phyloP scores from a whole-genome alignment of 305 asterid genomes.

The Fraxinus floribunda region DNA sequence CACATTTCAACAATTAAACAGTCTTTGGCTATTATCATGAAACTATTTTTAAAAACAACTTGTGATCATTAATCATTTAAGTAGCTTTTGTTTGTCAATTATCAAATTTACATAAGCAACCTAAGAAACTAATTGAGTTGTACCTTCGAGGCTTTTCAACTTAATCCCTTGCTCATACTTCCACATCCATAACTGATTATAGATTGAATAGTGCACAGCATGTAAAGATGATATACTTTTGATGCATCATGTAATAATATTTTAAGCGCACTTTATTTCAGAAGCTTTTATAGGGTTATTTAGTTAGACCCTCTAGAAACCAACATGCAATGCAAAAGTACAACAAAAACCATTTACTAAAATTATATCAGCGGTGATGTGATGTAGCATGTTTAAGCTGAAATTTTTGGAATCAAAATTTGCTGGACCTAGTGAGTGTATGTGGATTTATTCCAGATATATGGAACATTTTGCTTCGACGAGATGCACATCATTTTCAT shows the following conservation, averaged over 20 bases:
- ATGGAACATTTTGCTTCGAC: neutral
- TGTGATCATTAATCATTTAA: neutral
- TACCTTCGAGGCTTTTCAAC: neutral
- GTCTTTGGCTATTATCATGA: neutral
- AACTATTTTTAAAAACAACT: neutral
- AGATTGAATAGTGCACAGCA: neutral
- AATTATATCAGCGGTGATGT: neutral
- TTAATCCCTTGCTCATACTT: neutral
- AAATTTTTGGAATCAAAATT: neutral
- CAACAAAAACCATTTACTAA: neutral
- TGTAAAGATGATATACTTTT: neutral
- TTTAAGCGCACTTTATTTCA: neutral
- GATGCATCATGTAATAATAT: neutral
- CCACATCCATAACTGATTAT: neutral
- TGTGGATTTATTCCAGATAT: neutral
- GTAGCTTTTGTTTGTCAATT: neutral
- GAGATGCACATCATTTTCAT: neutral
- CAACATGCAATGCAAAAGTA: neutral
- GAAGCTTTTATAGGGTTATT: neutral
- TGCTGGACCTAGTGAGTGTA: neutral
- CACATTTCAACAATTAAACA: neutral
- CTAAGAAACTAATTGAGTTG: neutral
- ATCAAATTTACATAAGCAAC: neutral
- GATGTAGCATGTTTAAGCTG: neutral
- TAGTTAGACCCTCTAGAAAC: neutral